Base-by-base conservation (phyloP, 2,329 filamentous ascomycete species). In the Zelopaecilomyces penicillatus region DNA sequence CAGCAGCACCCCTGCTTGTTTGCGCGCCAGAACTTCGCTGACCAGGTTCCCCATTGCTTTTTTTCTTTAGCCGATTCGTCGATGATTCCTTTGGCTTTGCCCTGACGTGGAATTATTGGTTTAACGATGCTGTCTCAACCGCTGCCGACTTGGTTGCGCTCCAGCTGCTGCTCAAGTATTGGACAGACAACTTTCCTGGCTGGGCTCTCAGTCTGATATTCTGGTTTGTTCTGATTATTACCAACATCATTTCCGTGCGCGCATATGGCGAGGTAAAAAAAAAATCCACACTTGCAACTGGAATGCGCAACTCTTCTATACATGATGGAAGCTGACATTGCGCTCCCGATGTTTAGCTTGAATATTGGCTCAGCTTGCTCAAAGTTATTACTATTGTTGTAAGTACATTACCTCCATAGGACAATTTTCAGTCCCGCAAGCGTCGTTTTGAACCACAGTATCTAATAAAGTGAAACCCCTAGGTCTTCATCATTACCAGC, bases 181-280 rank as follows among this genome's bases (percentile, higher is more conserved):
- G 80, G 79, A 75, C 32, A n/a, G 70, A 76, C 37, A 70, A 73
- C 47, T 78, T 84, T 42, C 80, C 80, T 0, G 78, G 78, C 2
- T 82, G 78, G 71, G 80, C 73, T 0, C 64, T 83, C 37, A 80
- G 76, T 52, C 55, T 83, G 42, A 79, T 83, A 30, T 80, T 83
- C 51, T 74, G 78, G 65, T 65, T 73, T 5, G 58, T 79, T 3
- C 59, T 82, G 32, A 71, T 82, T 6, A 63, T 56, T 0, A 56
- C 57, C 42, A 66, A 66, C 39, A 50, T 65, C n/a, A 55, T 59
- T 30, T 60, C 58, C 1, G 63, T 65, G 19, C 49, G 52, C 12
- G 59, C 61, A 0, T 66, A 66, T 11, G 63, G 64, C 32, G 63
- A 66, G 55, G 57, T 58, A 52, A 35, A 50, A 30, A 4, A 42